phyloP scores from a whole-genome alignment of 2,329 filamentous ascomycete species.

The Cladosporium sp. region DNA sequence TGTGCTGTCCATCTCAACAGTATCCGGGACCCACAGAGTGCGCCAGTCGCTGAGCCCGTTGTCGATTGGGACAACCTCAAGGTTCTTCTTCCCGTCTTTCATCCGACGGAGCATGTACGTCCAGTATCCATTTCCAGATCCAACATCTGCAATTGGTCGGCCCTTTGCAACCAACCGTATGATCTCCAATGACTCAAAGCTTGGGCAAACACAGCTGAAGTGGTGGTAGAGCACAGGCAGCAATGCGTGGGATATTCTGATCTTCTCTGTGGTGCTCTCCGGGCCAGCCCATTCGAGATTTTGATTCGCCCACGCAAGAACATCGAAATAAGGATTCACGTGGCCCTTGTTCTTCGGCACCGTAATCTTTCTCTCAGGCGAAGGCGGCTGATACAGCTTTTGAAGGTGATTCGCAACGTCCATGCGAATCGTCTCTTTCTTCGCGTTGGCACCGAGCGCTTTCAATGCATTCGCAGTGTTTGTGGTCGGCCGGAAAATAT shows the following conservation, averaged over 20 bases:
- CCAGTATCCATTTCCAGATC: slow-evolving; percentile 71
- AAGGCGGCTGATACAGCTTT: slow-evolving; percentile 47
- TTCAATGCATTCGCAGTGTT: slow-evolving; percentile 57
- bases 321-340: slow-evolving; percentile 61
- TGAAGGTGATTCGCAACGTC: slow-evolving; percentile 52
- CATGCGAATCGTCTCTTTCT: slow-evolving; percentile 55
- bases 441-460: slow-evolving; percentile 59
- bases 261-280: slow-evolving; percentile 44
- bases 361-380: slow-evolving; percentile 25
- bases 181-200: slow-evolving; percentile 58
- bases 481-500: slow-evolving; percentile 58
- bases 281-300: slow-evolving; percentile 62
- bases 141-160: slow-evolving; percentile 57
- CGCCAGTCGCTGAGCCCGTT: slow-evolving; percentile 63
- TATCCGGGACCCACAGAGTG: slow-evolving; percentile 63
- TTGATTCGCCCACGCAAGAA: slow-evolving; percentile 60
- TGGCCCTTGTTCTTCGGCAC: slow-evolving; percentile 39
- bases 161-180: slow-evolving; percentile 50
- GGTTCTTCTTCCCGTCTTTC: slow-evolving; percentile 36
- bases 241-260: slow-evolving; percentile 58
- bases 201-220: slow-evolving; percentile 67
- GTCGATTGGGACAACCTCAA: slow-evolving; percentile 55
- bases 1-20: slow-evolving; percentile 54
- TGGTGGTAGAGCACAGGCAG: slow-evolving; percentile 72
- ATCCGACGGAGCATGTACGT: slow-evolving; percentile 60